These are phyloP conservation scores for Sporothrix pseudoabietina DNA, from an alignment of 2,329 filamentous ascomycete genomes.

Conservation along the genomic window DNA sequence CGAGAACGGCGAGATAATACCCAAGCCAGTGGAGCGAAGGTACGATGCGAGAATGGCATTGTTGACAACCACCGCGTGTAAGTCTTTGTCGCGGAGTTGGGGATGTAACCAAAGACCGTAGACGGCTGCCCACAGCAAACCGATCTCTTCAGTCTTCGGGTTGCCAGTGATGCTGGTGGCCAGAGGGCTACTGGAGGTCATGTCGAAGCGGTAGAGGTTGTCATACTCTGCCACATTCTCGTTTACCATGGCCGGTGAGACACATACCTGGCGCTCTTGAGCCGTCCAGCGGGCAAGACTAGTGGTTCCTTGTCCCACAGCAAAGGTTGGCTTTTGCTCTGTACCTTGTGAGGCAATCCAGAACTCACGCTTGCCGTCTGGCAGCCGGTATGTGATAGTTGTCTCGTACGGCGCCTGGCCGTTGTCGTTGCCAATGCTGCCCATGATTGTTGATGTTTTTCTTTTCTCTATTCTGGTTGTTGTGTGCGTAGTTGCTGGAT, in stretches of 20 bases:
- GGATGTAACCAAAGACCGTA: constrained; percentile 35
- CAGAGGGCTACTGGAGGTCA: neutral
- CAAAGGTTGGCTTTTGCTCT: neutral
- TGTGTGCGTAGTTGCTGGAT: neutral
- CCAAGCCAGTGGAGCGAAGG: constrained; percentile 32
- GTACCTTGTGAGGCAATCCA: constrained; percentile 23
- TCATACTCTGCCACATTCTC: constrained; percentile 32
- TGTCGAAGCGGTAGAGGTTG: constrained; percentile 22
- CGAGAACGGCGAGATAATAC: constrained; percentile 32
- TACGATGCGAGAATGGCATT: constrained; percentile 28
- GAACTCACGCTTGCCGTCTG: constrained; percentile 31
- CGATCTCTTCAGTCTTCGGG: constrained; percentile 20
- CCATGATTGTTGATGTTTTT: constrained; percentile 13
- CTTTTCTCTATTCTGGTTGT: neutral
- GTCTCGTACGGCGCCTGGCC: neutral
- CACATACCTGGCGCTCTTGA: constrained; percentile 22
- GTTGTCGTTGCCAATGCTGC: constrained; percentile 18
- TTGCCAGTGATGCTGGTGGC: neutral
- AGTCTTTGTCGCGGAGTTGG: constrained; percentile 25
- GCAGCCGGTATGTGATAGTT: constrained; percentile 29
- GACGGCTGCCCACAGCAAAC: constrained; percentile 31
- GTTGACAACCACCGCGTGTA: constrained; percentile 30
- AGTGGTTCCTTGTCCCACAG: constrained; percentile 25
- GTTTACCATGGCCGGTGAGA: constrained; percentile 35
- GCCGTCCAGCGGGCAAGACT: constrained; percentile 29